Evolutionary conservation across 176 grass and related monocot species (phyloP), one percentile per base, ranked within the genome.

Genomic region (Lolium rigidum): DNA sequence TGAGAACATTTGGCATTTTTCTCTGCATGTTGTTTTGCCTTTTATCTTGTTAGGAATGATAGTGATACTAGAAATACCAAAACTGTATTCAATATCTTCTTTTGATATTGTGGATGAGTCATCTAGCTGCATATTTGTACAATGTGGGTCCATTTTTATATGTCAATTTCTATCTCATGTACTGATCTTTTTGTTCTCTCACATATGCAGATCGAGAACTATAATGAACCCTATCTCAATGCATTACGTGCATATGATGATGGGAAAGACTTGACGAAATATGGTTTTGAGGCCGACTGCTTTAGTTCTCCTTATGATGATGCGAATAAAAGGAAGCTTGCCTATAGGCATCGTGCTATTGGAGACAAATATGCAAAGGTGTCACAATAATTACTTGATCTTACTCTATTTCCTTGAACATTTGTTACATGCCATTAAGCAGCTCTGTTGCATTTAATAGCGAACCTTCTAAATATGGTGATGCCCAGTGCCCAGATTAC

Each of bases 331-430:
- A 98, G 77, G 81, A 98, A 95, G 82, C 93, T 98, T 82, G 93
- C 95, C 87, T 98, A 95, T 64, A 90, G 95, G 77, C 93, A 95
- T 70, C 95, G 93, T 79, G 80, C 91, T 71, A 85, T 93, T 73
- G 37, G 80, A 77, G 93, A 98, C 49, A 98, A 98, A 82, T 98
- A 95, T 90, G 87, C 86, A 80, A 91, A 95, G 95, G 95, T 98
- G 62, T 81, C 20, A 55, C 15, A 43, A 31, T 6, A 74, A 86
- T 76, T 87, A 24, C 16, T 58, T 76, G 79, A 57, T 75, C 66
- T 80, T 38, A 43, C 14, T 58, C 65, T 79, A 74, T 73, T 82
- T 86, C 22, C 69, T 58, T 84, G 1, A 74, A 76, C 13, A 72
- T 79, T 77, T 85, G 20, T 52, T 86, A 76, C 13, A 50, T 83